Base-by-base conservation (phyloP, 2,329 filamentous ascomycete species). In the Zalaria sp. region DNA sequence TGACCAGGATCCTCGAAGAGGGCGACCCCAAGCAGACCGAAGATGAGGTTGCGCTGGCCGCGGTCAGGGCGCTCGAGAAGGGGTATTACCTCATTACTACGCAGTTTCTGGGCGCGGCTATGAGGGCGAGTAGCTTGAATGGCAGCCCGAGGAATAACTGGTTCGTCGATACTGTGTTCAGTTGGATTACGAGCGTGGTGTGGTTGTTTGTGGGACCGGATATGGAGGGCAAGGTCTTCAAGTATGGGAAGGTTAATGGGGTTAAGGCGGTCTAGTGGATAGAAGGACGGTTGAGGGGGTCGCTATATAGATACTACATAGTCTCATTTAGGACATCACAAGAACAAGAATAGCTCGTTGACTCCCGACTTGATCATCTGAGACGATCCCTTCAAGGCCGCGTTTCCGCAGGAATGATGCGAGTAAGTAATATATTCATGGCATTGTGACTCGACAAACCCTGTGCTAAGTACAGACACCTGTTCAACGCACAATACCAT, bases 21-120 rank as follows among this genome's bases (percentile, higher is more conserved):
- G 73, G 75, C n/a, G 91, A 98, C 57, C 81, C 80, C 9, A 71
- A 77, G 37, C 83, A 93, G 60, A 80, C 73, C 1, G 83, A 86
- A 4, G 80, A 91, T 4, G 72, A 81, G 45, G 86, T 93, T 9
- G 91, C 91, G 1, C 61, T 64, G 3, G 68, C 67, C 5, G 70
- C 84, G 1, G 77, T 98, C 40, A 64, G 65, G 35, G 84, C 82
- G 0, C 64, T 98, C 36, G 87, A 96, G 60, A 76, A 65, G 31
- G 91, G 89, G 0, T 69, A 91, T 25, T 89, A 84, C 59, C 71
- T 85, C 53, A 74, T 94, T 36, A 81, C 84, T 0, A 83, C 87
- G 7, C 81, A 77, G 45, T 76, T 79, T 47, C 57, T 94, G 37
- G 84, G 82, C 1, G 62, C 74, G 43, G 53, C 85, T 44, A 81